These are phyloP conservation scores for Cladosporium sphaerospermum DNA, from an alignment of 2,329 filamentous ascomycete genomes.

Conservation along the genomic window DNA sequence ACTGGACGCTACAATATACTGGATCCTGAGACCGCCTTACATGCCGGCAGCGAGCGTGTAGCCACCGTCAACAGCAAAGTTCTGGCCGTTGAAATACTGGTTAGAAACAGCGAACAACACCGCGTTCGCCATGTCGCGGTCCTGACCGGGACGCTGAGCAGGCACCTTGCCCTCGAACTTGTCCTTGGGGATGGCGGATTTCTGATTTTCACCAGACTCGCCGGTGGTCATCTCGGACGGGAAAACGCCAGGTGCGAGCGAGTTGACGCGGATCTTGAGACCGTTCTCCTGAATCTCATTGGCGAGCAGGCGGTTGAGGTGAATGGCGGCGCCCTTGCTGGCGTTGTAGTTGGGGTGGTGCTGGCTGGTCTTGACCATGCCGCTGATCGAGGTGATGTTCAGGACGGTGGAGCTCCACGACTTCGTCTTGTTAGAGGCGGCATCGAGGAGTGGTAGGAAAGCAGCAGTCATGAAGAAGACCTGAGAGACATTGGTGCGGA, in stretches of 20 bases:
- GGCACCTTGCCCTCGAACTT: constrained; percentile 46
- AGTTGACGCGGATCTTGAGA: constrained; percentile 52
- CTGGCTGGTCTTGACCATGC: constrained; percentile 41
- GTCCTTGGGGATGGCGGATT: constrained; percentile 49
- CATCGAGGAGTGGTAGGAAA: constrained; percentile 42
- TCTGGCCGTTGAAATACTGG: constrained; percentile 47
- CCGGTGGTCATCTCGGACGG: constrained; percentile 53
- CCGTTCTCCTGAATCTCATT: constrained; percentile 46
- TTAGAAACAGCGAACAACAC: constrained; percentile 49
- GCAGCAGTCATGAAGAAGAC: constrained; percentile 42
- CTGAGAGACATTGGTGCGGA: constrained; percentile 44
- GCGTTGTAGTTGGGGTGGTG: constrained; percentile 46
- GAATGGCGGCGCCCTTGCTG: constrained; percentile 46
- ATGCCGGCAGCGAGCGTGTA: constrained; percentile 40
- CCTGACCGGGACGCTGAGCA: constrained; percentile 48
- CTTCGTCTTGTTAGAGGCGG: constrained; percentile 35
- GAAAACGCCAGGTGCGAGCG: constrained; percentile 51
- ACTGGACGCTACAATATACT: background rate
- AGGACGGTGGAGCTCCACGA: constrained; percentile 41
- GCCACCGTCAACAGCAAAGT: constrained; percentile 49
- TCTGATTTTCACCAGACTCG: constrained; percentile 47
- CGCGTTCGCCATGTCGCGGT: constrained; percentile 53
- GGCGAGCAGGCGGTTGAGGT: constrained; percentile 51
- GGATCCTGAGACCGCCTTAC: constrained; percentile 1
- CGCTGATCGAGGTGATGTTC: constrained; percentile 43